phyloP scores from a whole-genome alignment of 2,329 filamentous ascomycete genomes.

The Cladophialophora chaetospira region DNA sequence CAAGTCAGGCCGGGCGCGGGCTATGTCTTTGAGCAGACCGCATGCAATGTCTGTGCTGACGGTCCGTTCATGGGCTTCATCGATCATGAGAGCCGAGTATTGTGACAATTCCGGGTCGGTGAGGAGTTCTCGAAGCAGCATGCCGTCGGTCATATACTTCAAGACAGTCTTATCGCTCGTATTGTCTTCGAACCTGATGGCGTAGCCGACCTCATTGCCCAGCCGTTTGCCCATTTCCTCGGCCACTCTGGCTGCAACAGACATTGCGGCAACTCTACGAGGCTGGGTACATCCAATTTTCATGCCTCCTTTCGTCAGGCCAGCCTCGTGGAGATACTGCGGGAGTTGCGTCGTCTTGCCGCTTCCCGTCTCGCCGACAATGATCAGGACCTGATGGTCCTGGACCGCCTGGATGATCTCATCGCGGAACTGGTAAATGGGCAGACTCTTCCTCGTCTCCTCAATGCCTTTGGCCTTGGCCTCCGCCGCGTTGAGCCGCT shows the following conservation, averaged over 20 bases:
- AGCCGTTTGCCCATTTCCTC: constrained; percentile 90
- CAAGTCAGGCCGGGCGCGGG: constrained; percentile 77
- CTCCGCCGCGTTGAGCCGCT: constrained; percentile 85
- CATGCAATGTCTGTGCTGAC: constrained; percentile 88
- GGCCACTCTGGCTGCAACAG: constrained; percentile 90
- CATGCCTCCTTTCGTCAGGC: constrained; percentile 78
- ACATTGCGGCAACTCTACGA: constrained; percentile 94
- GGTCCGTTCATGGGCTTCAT: constrained; percentile 94
- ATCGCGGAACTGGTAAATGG: constrained; percentile 85
- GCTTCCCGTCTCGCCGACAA: constrained; percentile 91
- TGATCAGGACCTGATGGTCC: constrained; percentile 82
- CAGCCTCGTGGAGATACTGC: constrained; percentile 89
- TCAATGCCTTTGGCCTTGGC: constrained; percentile 85
- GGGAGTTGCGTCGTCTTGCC: constrained; percentile 96
- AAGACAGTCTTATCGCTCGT: constrained; percentile 88
- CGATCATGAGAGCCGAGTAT: constrained; percentile 91
- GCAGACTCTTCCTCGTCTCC: constrained; percentile 84
- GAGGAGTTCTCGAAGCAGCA: constrained; percentile 86
- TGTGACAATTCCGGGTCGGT: constrained; percentile 80
- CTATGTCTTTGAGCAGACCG: constrained; percentile 84
- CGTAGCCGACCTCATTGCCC: constrained; percentile 90
- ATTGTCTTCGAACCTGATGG: constrained; percentile 90
- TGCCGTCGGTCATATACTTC: constrained; percentile 97
- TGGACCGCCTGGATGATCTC: constrained; percentile 84
- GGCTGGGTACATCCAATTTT: constrained; percentile 95